These are phyloP conservation scores for Prunus padus DNA, from an alignment of 306 rosid species.

Conservation along the genomic window DNA sequence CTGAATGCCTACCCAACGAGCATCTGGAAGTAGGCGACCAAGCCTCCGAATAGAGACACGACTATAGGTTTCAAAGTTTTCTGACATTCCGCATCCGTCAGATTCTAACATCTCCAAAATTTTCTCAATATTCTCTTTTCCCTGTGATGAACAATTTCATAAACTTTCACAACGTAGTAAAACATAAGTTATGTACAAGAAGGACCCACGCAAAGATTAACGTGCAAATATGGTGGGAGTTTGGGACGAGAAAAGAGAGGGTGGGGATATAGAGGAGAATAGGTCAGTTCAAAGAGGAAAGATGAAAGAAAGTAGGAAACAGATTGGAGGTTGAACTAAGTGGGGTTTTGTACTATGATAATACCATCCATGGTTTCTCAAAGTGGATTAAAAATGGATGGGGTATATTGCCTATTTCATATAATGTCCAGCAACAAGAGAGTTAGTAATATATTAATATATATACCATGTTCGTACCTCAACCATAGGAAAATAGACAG, in stretches of 20 bases:
- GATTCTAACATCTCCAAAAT: conserved; percentile 41
- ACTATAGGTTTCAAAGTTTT: conserved; percentile 42
- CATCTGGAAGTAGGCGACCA: conserved; percentile 70
- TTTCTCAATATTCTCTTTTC: conserved; percentile 53
- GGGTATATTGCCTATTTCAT: no score
- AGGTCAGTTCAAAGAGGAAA: neutral
- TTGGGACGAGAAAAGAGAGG: neutral
- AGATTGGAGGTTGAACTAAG: neutral
- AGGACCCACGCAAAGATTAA: neutral
- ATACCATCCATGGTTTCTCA: neutral
- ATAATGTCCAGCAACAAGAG: neutral
- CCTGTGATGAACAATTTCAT: conserved; percentile 32
- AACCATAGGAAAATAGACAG: conserved; percentile 50
- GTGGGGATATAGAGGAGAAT: neutral
- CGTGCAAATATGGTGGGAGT: neutral
- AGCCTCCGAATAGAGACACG: conserved; percentile 67
- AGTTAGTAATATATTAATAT: neutral
- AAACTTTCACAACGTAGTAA: neutral
- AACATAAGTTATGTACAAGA: neutral
- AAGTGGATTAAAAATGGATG: neutral
- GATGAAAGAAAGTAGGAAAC: neutral
- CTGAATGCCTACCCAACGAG: conserved; percentile 57
- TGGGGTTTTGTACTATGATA: neutral
- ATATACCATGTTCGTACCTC: conserved; percentile 35
- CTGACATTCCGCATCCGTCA: conserved; percentile 29